Base-by-base conservation (phyloP, 2,329 filamentous ascomycete genomes). In the Xylariaceae sp. region DNA sequence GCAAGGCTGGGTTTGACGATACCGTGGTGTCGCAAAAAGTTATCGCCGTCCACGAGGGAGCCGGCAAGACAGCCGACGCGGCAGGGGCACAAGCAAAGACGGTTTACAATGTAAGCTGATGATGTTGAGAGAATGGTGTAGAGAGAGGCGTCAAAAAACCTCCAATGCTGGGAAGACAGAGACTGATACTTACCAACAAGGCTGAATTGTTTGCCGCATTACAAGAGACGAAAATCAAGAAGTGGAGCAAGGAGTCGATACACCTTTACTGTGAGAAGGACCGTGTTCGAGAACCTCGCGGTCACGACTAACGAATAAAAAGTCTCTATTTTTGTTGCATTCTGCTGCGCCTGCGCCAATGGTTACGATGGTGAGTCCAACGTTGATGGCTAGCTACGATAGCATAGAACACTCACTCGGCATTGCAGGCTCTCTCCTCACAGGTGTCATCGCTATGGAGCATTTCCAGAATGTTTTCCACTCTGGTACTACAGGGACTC, bases 141-240 rank as follows among this genome's bases (percentile, higher is more conserved):
- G n/a, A n/a, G n/a, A n/a, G n/a, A n/a, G n/a, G n/a, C n/a, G n/a
- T n/a, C n/a, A n/a, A n/a, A n/a, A n/a, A n/a, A n/a, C n/a, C n/a
- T n/a, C n/a, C n/a, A n/a, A 26, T 6, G 22, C 12, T 13, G 11
- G 11, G 32, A 36, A 37, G 24, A 7, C 17, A 15, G 38, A 4
- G 24, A 24, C 18, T 26, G 22, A 29, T 26, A 11, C 22, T 33
- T 24, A 37, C 38, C 9, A 26, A 3, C 7, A 15, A 73, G 71
- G 71, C 71, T 54, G 69, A 73, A 32, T 55, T 74, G 19, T 73
- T 57, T 49, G 69, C 70, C 30, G 71, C 70, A 31, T 57, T 73
- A 34, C 59, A 70, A 37, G 69, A 72, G 50, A 64, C 65, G 33
- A 64, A 67, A 26, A 72, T 73, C 43, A 59, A 66, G 28, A 52